Percentiles rank a stretch among this genome's conserved stretches.
Conservation (phyloP, 306 rosid species). For the Medicago ruthenica region DNA sequence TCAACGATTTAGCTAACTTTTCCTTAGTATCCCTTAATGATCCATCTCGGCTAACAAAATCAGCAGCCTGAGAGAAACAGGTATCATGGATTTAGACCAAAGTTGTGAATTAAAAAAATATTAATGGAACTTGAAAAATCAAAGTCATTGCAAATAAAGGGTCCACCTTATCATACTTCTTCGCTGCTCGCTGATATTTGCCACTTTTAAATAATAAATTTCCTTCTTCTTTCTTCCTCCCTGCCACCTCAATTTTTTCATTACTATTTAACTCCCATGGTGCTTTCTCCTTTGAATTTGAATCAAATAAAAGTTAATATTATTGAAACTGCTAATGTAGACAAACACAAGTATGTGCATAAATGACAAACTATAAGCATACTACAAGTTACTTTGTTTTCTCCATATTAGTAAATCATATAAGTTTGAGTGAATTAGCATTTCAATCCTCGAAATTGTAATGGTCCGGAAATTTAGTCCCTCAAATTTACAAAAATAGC, state of each 20-base stretch:
- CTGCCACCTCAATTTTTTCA: constrained; percentile 70
- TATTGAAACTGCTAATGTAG: constrained; percentile 18
- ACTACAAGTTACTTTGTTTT: constrained; percentile 25
- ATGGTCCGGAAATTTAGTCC: not conserved
- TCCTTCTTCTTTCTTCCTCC: constrained; percentile 77
- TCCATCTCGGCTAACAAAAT: too few species aligned
- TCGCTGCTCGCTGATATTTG: constrained; percentile 60
- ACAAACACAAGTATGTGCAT: constrained; percentile 6
- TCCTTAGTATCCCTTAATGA: constrained; percentile 56
- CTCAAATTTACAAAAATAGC: not conserved
- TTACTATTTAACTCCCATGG: constrained; percentile 67
- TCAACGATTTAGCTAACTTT: constrained; percentile 54
- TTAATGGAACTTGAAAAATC: constrained; percentile 18
- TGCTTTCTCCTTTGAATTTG: constrained; percentile 61
- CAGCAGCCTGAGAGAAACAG: not conserved
- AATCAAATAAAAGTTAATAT: constrained; percentile 31
- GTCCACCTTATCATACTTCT: constrained; percentile 70
- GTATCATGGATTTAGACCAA: not conserved
- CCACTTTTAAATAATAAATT: constrained; percentile 59
- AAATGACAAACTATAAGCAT: constrained; percentile 21
- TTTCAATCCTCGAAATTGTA: not conserved
- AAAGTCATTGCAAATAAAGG: constrained; percentile 28
- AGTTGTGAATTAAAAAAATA: not conserved
- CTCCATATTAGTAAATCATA: constrained; percentile 33
- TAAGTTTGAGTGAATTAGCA: not conserved